Base-by-base conservation (phyloP, 202 grass and related monocot species). In the Dendrocalamus latiflorus region DNA sequence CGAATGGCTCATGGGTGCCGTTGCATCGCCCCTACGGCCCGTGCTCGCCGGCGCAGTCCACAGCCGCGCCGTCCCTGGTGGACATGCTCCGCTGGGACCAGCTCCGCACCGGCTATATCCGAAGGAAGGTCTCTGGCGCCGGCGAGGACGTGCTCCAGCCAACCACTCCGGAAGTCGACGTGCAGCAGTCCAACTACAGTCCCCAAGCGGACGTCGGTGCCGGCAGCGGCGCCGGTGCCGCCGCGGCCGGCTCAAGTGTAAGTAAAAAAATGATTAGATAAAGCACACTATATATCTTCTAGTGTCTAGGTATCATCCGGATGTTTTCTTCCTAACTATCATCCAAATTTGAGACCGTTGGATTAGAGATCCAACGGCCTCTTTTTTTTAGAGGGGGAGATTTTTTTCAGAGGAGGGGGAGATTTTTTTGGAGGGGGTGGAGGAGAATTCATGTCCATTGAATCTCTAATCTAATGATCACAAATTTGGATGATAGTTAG, bases 11-110 rank as follows among this genome's bases (percentile, higher is more conserved):
- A n/a, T 80, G 77, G 77, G 77, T 80, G 64, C 48, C 77, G 33
- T 15, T 80, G 34, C 77, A 68, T 36, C 77, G 77, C 21, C 77
- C 77, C n/a, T 68, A 80, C 36, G 64, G 77, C 34, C 77, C 77
- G 21, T 80, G 77, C 63, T 68, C 77, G 36, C 15, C 77, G 48
- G 24, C 21, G 48, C 14, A 15, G 33, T 6, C n/a, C 28, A 26
- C 48, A 22, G 9, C 20, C 8, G 8, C 38, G 21, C 77, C 63
- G 63, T 55, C 64, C 48, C 50, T 80, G 63, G 15, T 14, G 8
- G 77, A 80, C 13, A 8, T 80, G 63, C 77, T 79, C 47, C 77
- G n/a, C 0, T 68, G 77, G 77, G 77, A 79, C 13, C 30, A 68
- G 48, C n/a, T 67, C 34, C 77, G 49, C 34, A 68, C 63, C 18